Evolutionary conservation across 176 grass and related monocot species (phyloP).

Genomic region (Rhipidocladum racemiflorum): DNA sequence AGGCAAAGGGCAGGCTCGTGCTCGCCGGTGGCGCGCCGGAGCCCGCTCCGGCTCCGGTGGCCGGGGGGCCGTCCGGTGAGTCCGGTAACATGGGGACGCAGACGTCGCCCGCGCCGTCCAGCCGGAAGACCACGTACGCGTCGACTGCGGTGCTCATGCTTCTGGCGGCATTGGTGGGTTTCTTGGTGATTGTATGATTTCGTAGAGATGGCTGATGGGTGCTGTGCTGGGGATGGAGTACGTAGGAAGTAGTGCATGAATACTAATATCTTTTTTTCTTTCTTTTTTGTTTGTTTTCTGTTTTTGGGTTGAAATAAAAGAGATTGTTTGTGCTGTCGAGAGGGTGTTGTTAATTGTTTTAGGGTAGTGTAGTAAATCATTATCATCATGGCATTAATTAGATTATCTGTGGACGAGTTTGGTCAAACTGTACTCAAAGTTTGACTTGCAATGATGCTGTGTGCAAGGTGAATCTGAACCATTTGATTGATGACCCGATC

Average conservation of each 20-base stretch:
- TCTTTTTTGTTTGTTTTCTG: not conserved
- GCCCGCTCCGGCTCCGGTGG: constrained; percentile 14
- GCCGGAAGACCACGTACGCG: not conserved
- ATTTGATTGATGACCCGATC: constrained; percentile 9
- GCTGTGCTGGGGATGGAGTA: not conserved
- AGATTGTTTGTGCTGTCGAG: not conserved
- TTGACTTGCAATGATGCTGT: not conserved
- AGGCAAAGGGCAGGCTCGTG: constrained; percentile 24
- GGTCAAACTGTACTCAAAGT: not conserved
- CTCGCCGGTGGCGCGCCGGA: constrained; percentile 28
- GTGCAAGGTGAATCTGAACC: not conserved
- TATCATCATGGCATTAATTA: no score
- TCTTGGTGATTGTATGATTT: constrained; percentile 25
- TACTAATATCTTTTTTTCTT: not conserved
- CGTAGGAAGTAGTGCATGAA: constrained; percentile 2
- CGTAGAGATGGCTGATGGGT: not conserved
- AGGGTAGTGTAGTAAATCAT: not conserved
- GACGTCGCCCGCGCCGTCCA: constrained; percentile 3
- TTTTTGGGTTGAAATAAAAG: not conserved
- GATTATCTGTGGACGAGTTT: not conserved
- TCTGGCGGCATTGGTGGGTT: constrained; percentile 25
- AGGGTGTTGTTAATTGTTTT: not conserved
- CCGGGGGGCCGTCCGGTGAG: not conserved
- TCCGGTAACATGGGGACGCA: not conserved
- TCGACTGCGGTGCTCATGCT: not conserved